A percentile compares a stretch with the other conserved stretches of the same genome.
Evolutionary conservation across 108 stramenopile species (phyloP).

Genomic region (Epithemia pelagica): DNA sequence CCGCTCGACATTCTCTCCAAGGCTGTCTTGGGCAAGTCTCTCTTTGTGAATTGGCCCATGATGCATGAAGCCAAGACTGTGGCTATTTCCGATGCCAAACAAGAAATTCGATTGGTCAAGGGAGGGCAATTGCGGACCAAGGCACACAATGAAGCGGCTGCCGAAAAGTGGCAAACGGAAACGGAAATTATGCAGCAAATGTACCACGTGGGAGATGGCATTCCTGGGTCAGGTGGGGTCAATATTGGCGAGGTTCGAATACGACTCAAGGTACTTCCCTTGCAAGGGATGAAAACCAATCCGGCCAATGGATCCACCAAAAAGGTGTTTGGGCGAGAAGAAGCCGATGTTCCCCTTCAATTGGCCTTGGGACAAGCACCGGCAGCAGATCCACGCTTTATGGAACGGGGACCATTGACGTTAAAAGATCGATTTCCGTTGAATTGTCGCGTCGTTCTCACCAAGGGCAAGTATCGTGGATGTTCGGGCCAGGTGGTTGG

Average conservation of each 20-base stretch:
- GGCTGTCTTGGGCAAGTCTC: slow-evolving; percentile 69
- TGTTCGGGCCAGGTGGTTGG: slow-evolving; percentile 68
- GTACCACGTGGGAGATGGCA: slow-evolving; percentile 69
- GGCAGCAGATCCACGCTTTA: slow-evolving; percentile 93
- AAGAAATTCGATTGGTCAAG: slow-evolving; percentile 56
- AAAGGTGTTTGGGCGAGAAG: slow-evolving; percentile 87
- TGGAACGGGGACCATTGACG: slow-evolving; percentile 72
- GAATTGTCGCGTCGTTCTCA: slow-evolving; percentile 67
- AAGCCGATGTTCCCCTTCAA: slow-evolving; percentile 94
- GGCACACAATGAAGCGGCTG: slow-evolving; percentile 26
- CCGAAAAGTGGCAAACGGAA: slow-evolving; percentile 60
- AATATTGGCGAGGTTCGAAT: slow-evolving; percentile 83
- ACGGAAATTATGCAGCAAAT: slow-evolving; percentile 51
- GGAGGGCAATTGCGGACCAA: slow-evolving; percentile 21
- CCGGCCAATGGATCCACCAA: slow-evolving; percentile 76
- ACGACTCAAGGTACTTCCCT: slow-evolving; percentile 74
- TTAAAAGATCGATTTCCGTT: slow-evolving; percentile 81
- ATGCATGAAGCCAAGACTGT: slow-evolving; percentile 95
- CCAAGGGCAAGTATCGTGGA: slow-evolving; percentile 73
- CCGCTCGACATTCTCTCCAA: slow-evolving; percentile 57
- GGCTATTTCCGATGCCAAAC: slow-evolving; percentile 69
- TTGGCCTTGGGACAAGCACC: slow-evolving; percentile 86
- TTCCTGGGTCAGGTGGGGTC: slow-evolving; percentile 83
- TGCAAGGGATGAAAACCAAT: slow-evolving; percentile 92
- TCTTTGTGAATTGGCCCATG: slow-evolving; percentile 97